Evolutionary conservation across 192 early-diverging fungal genomes (phyloP), one percentile per base, ranked within the genome.

Genomic region (Paraglomus occultum): DNA sequence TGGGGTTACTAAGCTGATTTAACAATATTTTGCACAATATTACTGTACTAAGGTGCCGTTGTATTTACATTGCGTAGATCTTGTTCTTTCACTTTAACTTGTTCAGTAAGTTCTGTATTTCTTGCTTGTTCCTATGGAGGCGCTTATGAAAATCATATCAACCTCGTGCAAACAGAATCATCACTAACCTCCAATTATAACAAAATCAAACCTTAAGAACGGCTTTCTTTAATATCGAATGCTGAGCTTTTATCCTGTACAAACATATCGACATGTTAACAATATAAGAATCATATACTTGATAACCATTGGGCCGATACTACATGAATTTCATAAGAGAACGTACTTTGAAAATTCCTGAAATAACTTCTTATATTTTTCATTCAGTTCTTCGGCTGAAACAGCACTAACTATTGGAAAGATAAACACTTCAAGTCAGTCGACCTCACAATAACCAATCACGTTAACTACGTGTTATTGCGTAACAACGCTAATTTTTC

Each of bases 1-100:
- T 64, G 42, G 45, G 17, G 5, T 23, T 14, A 67, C 12, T 8
- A 20, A 52, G 1, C 40, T 5, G 8, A 52, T 48, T 52, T 44
- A 12, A 40, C n/a, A n/a, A n/a, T n/a, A n/a, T n/a, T n/a, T n/a
- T n/a, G n/a, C n/a, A 44, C 55, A 52, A 53, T 46, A 58, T 61
- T 61, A 3, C 2, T 11, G 38, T 46, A 20, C 14, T 15, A 7
- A 45, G 2, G 49, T 43, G n/a, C 20, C 8, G 2, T 31, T 1
- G 1, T 22, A 44, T 18, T 45, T 60, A 87, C 85, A 69, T 81
- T 81, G 71, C 85, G 72, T 39, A 83, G 66, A 54, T 87, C 82
- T 42, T 84, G 80, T 64, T 87, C 85, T 66, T 83, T 84, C 39
- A 82, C 78, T 55, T 87, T 87, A 3, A 82, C 76, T 39, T 80